Evolutionary conservation across 2,329 filamentous ascomycete species (phyloP), one percentile per base, ranked within the genome.

Genomic region (Gliomastix tumulicola): DNA sequence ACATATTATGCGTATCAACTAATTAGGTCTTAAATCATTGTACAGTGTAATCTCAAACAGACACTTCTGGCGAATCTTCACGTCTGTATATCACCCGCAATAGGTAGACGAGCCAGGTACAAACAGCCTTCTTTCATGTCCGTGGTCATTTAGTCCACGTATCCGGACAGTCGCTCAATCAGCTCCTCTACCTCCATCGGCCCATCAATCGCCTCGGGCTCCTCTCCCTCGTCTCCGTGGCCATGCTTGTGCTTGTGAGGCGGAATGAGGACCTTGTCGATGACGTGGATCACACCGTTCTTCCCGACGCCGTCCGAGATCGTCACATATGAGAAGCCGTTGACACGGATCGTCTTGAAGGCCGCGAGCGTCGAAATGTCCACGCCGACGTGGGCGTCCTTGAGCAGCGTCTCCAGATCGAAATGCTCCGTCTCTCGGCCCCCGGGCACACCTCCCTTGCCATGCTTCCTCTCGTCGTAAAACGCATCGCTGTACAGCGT

Each of bases 401-500:
- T 65, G 3, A 95, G 67, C 15, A 88, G 63, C 0, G 87, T 94
- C 0, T 80, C 76, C 3, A 95, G 65, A 47, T 90, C 82, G 44
- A 84, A 78, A 47, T 79, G 71, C 34, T 70, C 67, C 9, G 18
- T 19, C 23, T 32, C 22, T 21, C n/a, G 5, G 13, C 8, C 49
- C 4, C 36, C 42, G 11, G 49, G 50, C 30, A 56, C 49, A 11
- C 48, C 48, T 32, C 12, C 48, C 43, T 34, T 45, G 8, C 12
- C 49, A 9, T 13, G n/a, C 44, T 32, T 44, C n/a, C n/a, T n/a
- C n/a, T n/a, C n/a, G n/a, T 57, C 55, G 63, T 88, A 92, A 53
- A 82, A 85, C 6, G 81, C 83, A 53, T 95, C 89, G 6, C 82
- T 86, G 67, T 95, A 96, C 0, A 94, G 63, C 0, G 84, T 89